Evolutionary conservation across 2,329 filamentous ascomycete genomes (phyloP), one percentile per base, ranked within the genome.

Genomic region (Dryadomyces sulphureus): DNA sequence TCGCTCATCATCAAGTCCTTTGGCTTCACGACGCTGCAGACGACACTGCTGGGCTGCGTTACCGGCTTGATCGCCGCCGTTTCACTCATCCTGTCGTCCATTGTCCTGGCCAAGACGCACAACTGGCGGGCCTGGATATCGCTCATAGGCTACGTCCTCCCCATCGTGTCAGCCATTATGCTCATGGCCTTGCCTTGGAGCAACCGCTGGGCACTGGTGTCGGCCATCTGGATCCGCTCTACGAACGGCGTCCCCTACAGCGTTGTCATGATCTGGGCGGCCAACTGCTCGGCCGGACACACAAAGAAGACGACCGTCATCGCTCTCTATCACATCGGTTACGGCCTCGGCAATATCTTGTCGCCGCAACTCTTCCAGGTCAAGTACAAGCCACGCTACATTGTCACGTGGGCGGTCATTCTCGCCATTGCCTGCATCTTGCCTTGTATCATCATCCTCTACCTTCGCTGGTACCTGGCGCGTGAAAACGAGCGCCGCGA

Each of bases 271-370:
- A 65, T 64, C 1, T 62, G 72, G 48, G 66, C 66, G 38, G 70
- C 68, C 1, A 67, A 67, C 34, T 73, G 74, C 52, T 68, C 66
- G 0, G 67, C 64, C 2, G 75, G 75, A 0, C 73, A 78, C 50
- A 77, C 75, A 1, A 79, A 79, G 56, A 79, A 81, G 56, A 75
- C 79, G 42, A 70, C 78, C 24, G 75, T 75, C 16, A 78, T 77
- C 22, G 75, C 72, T 0, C 68, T 77, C 47, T 65, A 79, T 4
- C 79, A 76, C 60, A 64, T 79, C 16, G 75, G 73, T 0, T 73
- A 74, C 45, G 78, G 74, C 51, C 65, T 72, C 1, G 76, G 76
- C 5, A 79, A 80, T 53, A 77, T 80, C 38, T 68, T 67, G 4
- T 71, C 75, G 0, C 77, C 77, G 0, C 79, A 80, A 58, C 79